A percentile compares a stretch with the other conserved stretches of the same genome.
Conservation (phyloP, 108 stramenopile genomes). For the Skeletonema costatum region DNA sequence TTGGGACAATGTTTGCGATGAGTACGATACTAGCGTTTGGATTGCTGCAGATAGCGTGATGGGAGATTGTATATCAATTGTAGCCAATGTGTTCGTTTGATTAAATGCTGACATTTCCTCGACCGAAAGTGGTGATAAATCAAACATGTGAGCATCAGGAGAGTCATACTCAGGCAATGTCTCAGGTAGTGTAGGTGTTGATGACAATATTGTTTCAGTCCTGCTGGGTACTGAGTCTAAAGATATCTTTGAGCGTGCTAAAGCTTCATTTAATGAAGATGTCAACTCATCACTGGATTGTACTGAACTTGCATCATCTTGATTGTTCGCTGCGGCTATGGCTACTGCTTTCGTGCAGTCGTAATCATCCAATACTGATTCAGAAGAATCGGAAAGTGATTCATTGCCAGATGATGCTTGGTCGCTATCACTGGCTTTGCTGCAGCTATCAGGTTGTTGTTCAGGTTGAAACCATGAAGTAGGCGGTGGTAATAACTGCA, state of each 20-base stretch:
- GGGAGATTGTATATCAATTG: conserved; percentile 10
- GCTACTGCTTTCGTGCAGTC: background rate
- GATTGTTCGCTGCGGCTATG: background rate
- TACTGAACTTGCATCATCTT: background rate
- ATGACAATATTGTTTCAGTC: background rate
- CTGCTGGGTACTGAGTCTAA: background rate
- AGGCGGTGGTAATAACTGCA: conserved; percentile 14
- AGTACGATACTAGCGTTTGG: background rate
- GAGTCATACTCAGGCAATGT: conserved; percentile 26
- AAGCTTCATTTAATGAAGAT: background rate
- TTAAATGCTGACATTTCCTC: conserved; percentile 11
- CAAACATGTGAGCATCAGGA: conserved; percentile 26
- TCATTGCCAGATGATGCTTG: background rate
- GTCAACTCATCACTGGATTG: background rate
- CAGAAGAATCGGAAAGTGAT: background rate
- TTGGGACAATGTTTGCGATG: conserved; percentile 25
- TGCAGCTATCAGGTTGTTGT: background rate
- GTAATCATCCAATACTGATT: background rate
- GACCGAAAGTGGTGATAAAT: conserved; percentile 7
- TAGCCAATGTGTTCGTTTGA: conserved; percentile 7
- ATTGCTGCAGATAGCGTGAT: background rate
- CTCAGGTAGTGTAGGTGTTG: conserved; percentile 13
- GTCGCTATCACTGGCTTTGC: background rate
- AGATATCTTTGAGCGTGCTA: background rate
- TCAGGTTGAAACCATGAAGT: conserved; percentile 23